Conservation (phyloP, 441 rosid genomes). For the Kokia cookei region DNA sequence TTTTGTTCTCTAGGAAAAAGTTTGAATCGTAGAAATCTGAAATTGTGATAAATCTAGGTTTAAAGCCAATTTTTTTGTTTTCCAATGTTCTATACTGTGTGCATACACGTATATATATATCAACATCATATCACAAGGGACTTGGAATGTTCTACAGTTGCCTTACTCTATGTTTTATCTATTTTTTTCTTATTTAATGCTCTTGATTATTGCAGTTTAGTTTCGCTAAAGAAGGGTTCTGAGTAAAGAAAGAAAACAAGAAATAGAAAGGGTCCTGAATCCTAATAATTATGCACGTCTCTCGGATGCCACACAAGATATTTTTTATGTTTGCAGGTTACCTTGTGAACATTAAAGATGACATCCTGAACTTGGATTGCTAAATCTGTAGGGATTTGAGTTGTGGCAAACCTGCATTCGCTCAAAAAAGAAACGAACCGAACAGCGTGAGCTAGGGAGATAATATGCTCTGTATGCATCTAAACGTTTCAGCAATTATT, state of each 20-base stretch:
- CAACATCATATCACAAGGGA: neutral
- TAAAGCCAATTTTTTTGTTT: neutral
- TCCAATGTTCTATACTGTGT: neutral
- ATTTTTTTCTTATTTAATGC: neutral
- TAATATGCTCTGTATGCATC: neutral
- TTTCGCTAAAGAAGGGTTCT: neutral
- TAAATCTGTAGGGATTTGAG: slow-evolving; percentile 64
- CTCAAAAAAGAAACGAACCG: neutral
- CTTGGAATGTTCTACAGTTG: neutral
- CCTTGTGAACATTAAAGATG: slow-evolving; percentile 74
- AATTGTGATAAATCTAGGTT: neutral
- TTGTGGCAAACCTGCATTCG: slow-evolving; percentile 50
- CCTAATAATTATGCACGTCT: neutral
- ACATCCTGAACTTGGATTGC: slow-evolving; percentile 53
- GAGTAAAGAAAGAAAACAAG: too few relatives aligned
- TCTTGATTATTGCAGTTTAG: neutral
- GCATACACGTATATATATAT: too few relatives aligned
- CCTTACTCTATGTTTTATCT: neutral
- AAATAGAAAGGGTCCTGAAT: neutral
- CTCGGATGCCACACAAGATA: neutral
- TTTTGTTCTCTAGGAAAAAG: neutral
- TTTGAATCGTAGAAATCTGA: neutral
- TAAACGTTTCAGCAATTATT: neutral
- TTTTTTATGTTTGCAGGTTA: slow-evolving; percentile 12
- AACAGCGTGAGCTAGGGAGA: neutral